Evolutionary conservation across 345 rosid species (phyloP).

Genomic region (Eucalyptus cloeziana): DNA sequence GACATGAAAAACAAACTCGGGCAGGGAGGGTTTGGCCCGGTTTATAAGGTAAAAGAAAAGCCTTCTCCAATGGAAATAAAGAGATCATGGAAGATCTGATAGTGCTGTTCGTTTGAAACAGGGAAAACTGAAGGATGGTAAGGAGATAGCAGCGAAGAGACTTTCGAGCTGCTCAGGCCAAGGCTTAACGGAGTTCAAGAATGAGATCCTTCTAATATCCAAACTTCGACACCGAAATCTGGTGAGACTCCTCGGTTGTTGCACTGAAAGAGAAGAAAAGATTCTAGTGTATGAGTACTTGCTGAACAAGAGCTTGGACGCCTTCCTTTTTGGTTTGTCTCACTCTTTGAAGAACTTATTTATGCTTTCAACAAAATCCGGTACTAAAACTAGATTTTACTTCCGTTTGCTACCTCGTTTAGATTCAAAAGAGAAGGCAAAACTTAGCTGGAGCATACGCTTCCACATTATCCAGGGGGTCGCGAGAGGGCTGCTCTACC

Average conservation of each 20-base stretch:
- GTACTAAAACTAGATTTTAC: neutral
- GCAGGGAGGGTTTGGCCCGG: conserved; percentile 14
- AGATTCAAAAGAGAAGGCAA: too few species aligned
- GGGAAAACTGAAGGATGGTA: conserved; percentile 2
- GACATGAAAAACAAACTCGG: conserved; percentile 1
- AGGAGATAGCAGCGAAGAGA: conserved; percentile 15
- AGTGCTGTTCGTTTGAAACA: neutral
- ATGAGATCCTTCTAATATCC: neutral
- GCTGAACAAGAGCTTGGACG: neutral
- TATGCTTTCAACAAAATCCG: neutral
- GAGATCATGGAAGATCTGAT: neutral
- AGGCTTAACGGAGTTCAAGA: conserved; percentile 11
- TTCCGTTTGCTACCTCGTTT: neutral
- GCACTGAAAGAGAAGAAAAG: conserved; percentile 1
- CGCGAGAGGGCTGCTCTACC: too few species aligned
- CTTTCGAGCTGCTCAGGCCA: conserved; percentile 13
- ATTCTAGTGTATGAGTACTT: neutral
- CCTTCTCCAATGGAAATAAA: neutral
- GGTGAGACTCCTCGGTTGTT: conserved; percentile 14
- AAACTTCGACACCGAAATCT: conserved; percentile 22
- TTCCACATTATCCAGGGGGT: too few species aligned
- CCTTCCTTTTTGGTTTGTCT: too few species aligned
- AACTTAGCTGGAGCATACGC: too few species aligned
- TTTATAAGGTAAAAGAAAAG: neutral
- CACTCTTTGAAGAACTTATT: neutral